Conservation (phyloP, 768 basidiomycete species). For the Mycena indigotica region DNA sequence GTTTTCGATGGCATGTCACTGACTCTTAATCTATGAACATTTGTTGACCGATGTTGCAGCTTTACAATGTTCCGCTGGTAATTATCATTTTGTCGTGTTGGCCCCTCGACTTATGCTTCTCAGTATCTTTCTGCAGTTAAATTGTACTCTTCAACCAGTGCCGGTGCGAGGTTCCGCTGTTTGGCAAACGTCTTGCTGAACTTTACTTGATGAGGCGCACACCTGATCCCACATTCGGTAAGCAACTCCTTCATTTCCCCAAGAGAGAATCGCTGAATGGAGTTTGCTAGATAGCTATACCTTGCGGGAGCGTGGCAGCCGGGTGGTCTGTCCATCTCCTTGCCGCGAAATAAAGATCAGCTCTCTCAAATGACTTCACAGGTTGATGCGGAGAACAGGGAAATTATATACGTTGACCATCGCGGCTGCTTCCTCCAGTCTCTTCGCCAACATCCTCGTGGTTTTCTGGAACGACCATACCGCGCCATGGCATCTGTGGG, state of each 20-base stretch:
- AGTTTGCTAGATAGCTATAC: conserved; percentile 65
- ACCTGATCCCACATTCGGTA: conserved; percentile 89
- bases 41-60: conserved; percentile 35
- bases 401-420: conserved; percentile 80
- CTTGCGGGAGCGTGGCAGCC: conserved; percentile 82
- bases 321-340: conserved; percentile 63
- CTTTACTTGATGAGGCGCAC: conserved; percentile 56
- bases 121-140: conserved; percentile 86
- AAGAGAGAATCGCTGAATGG: conserved; percentile 24
- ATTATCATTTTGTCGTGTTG: conserved; percentile 26
- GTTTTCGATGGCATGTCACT: conserved; percentile 68
- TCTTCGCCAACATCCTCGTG: conserved; percentile 63
- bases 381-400: conserved; percentile 86
- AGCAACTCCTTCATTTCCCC: conserved; percentile 28
- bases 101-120: conserved; percentile 8
- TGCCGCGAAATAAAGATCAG: conserved; percentile 1
- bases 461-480: conserved; percentile 68
- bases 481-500: conserved; percentile 65
- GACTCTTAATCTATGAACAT: conserved; percentile 1
- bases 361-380: conserved; percentile 32
- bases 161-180: conserved; percentile 55
- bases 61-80: conserved; percentile 86
- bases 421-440: conserved; percentile 57
- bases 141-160: conserved; percentile 62
- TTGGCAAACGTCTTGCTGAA: conserved; percentile 11